phyloP scores from a whole-genome alignment of 2,329 filamentous ascomycete genomes.

The Ambrosiella xylebori region DNA sequence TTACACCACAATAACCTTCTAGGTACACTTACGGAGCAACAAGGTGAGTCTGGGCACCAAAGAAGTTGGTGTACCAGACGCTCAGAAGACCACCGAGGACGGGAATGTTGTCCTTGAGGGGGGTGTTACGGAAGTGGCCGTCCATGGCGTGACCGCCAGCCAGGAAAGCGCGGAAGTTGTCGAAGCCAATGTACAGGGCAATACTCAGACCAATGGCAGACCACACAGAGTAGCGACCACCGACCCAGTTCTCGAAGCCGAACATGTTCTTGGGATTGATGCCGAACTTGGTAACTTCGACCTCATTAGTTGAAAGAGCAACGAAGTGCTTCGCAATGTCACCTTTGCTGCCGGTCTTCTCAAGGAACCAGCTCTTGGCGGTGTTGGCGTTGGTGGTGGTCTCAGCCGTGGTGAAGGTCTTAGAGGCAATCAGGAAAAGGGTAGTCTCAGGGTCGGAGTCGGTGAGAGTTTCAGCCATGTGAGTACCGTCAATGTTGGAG shows the following conservation, averaged over 20 bases:
- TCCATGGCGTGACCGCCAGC: constrained; percentile 94
- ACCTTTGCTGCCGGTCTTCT: constrained; percentile 56
- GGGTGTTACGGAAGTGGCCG: constrained; percentile 86
- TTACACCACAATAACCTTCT: background rate
- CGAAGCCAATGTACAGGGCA: constrained; percentile 83
- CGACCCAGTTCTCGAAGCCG: constrained; percentile 96
- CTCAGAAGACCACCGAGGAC: constrained; percentile 80
- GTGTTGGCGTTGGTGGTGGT: constrained; percentile 94
- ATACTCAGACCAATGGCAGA: constrained; percentile 94
- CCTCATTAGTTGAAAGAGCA: constrained; percentile 87
- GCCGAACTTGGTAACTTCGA: constrained; percentile 93
- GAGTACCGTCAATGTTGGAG: constrained; percentile 97
- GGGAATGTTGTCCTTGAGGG: constrained; percentile 88
- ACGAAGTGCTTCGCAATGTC: constrained; percentile 98
- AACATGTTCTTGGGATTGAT: constrained; percentile 99
- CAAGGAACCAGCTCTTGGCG: constrained; percentile 91
- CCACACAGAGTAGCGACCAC: constrained; percentile 97
- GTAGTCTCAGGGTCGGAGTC: constrained; percentile 89
- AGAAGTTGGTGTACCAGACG: constrained; percentile 99
- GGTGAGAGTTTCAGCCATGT: constrained; percentile 84
- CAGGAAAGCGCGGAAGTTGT: constrained; percentile 96
- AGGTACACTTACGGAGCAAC: constrained; percentile 61
- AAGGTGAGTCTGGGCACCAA: constrained; percentile 91
- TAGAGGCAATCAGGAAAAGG: constrained; percentile 96
- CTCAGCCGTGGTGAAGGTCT: constrained; percentile 98